Base-by-base conservation (phyloP, 495 filamentous ascomycete species). In the Aspergillus panamensis region DNA sequence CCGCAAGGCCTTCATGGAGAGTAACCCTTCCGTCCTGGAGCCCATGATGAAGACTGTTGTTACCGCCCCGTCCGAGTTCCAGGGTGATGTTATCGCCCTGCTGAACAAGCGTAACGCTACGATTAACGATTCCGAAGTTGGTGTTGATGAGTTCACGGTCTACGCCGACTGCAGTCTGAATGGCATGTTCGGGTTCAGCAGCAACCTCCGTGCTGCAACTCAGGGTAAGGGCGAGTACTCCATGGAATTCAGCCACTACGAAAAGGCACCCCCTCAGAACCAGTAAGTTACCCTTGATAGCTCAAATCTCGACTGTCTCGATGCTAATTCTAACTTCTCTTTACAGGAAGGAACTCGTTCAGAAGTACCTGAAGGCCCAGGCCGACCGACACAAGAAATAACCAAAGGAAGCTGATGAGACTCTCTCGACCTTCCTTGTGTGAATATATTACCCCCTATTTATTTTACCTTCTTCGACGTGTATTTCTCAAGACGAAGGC, bases 241-340 rank as follows among this genome's bases (percentile, higher is more conserved):
- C 60, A 99, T 99, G 95, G 95, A 99, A 79, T 99, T 97, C 73
- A 90, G 87, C 69, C 92, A 97, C 76, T 97, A 99, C 69, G 84
- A 86, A 55, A 80, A 89, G 53, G 89, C 93, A 61, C 89, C 92
- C 49, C 84, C 85, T 58, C 93, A 97, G 65, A 68, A 97, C 71
- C 95, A 99, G 88, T 90, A 85, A 68, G 86, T 84, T 64, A 62
- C 58, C 35, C n/a, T 29, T 13, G 19, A 12, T 42, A 6, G 16
- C 31, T 12, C 21, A n/a, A n/a, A 55, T 16, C 3, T 25, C 12
- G 33, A 16, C 35, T 3, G 10, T 52, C 19, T 12, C 7, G 17
- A 30, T 47, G 33, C 53, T 48, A 52, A 60, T 16, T 8, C 13
- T 3, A 7, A 8, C 5, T 64, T 29, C 19, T 13, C 43, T 45